Conservation (phyloP, 2,329 filamentous ascomycete species). For the Trichoderma oligosporum region DNA sequence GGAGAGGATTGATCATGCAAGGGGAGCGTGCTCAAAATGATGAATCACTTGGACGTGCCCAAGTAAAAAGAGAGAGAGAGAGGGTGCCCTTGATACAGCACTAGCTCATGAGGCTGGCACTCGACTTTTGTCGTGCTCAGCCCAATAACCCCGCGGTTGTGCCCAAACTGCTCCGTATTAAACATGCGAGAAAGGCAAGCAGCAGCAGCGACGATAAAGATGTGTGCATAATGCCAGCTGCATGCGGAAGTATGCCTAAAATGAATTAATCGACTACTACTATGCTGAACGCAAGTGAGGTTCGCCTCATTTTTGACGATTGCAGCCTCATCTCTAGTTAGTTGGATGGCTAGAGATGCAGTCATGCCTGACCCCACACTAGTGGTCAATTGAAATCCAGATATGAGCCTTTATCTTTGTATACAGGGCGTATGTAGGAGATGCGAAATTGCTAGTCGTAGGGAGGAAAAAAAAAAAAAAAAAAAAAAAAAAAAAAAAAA, state of each 20-base stretch:
- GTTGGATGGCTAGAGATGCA: constrained; percentile 15
- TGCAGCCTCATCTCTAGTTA: constrained; percentile 10
- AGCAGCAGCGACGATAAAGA: not conserved
- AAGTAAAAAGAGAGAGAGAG: no score
- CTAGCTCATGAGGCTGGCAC: not conserved
- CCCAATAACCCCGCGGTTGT: constrained; percentile 2
- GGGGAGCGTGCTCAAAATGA: not conserved
- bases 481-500: no score
- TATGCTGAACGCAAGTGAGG: not conserved
- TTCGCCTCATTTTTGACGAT: not conserved
- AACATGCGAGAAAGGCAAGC: constrained; percentile 3
- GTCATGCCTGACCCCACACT: constrained; percentile 19
- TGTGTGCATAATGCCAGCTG: not conserved
- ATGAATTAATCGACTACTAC: not conserved
- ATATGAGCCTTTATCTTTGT: not conserved
- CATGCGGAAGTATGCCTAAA: not conserved
- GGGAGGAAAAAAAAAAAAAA: not conserved
- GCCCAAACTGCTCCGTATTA: not conserved
- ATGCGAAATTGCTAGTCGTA: not conserved
- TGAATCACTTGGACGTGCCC: not conserved
- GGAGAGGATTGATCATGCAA: not conserved
- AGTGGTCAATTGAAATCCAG: not conserved
- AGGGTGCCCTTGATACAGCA: no score
- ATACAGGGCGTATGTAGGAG: not conserved
- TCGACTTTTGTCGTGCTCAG: not conserved